These are phyloP conservation scores for Cicer cuneatum DNA, from an alignment of 306 rosid species.

Conservation along the genomic window DNA sequence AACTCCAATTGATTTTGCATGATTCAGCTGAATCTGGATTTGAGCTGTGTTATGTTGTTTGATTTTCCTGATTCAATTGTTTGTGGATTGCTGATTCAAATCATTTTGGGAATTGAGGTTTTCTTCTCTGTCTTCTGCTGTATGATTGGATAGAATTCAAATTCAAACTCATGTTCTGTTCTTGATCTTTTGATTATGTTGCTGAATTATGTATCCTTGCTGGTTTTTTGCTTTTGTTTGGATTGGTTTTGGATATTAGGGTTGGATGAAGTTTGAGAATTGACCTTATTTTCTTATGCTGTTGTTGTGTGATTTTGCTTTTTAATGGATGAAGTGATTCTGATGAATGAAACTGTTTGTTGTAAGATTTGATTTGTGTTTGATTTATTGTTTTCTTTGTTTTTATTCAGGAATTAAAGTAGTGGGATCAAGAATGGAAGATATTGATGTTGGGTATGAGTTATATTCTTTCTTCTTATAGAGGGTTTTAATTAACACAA, in stretches of 20 bases:
- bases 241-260: constrained; percentile 37
- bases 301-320: constrained; percentile 3
- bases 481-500: constrained; percentile 35
- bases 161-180: constrained; percentile 37
- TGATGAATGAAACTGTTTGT: constrained; percentile 32
- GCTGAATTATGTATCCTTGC: constrained; percentile 51
- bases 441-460: constrained; percentile 35
- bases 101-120: constrained; percentile 31
- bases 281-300: constrained; percentile 31
- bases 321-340: constrained; percentile 24
- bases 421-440: constrained; percentile 40
- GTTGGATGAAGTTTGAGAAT: constrained; percentile 43
- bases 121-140: constrained; percentile 41
- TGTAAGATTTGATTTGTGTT: constrained; percentile 38
- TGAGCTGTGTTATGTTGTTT: constrained; percentile 32
- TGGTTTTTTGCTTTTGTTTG: constrained; percentile 19
- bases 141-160: constrained; percentile 31
- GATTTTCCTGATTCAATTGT: constrained; percentile 39
- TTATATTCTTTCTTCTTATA: constrained; percentile 38
- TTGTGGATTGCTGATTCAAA: constrained; percentile 38
- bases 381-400: constrained; percentile 17
- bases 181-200: constrained; percentile 43
- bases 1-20: constrained; percentile 44
- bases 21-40: constrained; percentile 52
- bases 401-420: constrained; percentile 41